Evolutionary conservation across 805 yeast genomes (phyloP), one percentile per base, ranked within the genome.

Genomic region (Teunomyces panamensis): DNA sequence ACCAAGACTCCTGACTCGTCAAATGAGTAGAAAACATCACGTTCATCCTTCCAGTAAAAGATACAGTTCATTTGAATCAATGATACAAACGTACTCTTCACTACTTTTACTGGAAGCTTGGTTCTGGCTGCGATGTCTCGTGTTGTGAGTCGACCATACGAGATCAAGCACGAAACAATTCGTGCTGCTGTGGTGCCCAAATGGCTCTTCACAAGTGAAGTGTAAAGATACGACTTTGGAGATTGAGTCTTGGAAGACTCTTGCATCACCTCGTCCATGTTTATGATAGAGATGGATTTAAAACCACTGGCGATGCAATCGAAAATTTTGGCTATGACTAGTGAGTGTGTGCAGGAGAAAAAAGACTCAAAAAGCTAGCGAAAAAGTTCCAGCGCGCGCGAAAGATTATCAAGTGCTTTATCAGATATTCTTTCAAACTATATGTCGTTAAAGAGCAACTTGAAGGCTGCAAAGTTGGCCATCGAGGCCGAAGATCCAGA

Each of bases 1-100:
- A 78, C 65, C 52, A 81, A 73, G 14, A 83, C 65, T 5, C 95
- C 96, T 30, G 73, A 74, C 51, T 84, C 85, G 57, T 84, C 78
- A 50, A 82, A 78, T 28, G 71, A 71, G 63, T 90, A 89, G 56
- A 68, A 77, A 0, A 78, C 71, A 14, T 52, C 48, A 0, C 58
- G 59, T 2, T 48, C 52, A 27, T 81, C 86, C 13, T 67, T 68
- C 81, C 90, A 83, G 58, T 81, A 81, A 20, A 77, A 77, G 8
- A 88, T 83, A 63, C 96, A 86, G 49, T 87, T 80, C 52, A 89
- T 71, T 65, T 92, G 97, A 35, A 91, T 74, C 57, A 92, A 69
- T 6, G 91, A 79, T 4, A 88, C 95, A 37, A 92, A 70, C 0
- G 87, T 74, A 30, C 84, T 78, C 53, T 83, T 83, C 14, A 88